Conservation (phyloP, 2,329 filamentous ascomycete species). For the Raffaelea albimanens region DNA sequence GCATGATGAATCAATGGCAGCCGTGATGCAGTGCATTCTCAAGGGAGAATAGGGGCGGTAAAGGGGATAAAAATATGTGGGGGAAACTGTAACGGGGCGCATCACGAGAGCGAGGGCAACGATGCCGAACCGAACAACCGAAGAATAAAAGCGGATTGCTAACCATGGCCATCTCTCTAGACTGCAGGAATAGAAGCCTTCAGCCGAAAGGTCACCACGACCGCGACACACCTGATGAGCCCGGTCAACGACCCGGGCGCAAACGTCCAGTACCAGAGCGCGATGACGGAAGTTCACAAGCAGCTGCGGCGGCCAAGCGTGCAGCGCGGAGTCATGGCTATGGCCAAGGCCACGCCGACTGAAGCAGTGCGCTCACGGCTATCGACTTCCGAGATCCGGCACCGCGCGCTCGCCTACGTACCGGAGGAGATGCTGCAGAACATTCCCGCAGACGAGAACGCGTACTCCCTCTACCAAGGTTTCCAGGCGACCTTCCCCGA, state of each 20-base stretch:
- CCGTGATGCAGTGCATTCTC: too few relatives aligned
- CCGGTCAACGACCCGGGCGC: conserved; percentile 47
- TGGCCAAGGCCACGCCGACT: conserved; percentile 84
- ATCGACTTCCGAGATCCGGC: conserved; percentile 85
- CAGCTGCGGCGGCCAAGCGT: conserved; percentile 76
- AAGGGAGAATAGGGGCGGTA: too few relatives aligned
- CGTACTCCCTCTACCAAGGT: conserved; percentile 91
- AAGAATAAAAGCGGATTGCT: neutral
- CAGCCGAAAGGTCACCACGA: conserved; percentile 87
- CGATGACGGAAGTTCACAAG: conserved; percentile 81
- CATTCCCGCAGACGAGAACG: conserved; percentile 76
- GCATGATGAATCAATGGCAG: neutral
- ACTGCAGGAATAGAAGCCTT: conserved; percentile 86
- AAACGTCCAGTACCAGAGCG: conserved; percentile 67
- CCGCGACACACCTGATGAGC: conserved; percentile 80
- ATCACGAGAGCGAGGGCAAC: neutral
- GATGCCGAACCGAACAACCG: neutral
- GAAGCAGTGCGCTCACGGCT: conserved; percentile 88
- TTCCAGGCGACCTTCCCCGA: conserved; percentile 84
- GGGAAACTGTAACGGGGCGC: too few relatives aligned
- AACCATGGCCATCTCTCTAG: conserved; percentile 31
- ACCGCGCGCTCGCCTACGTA: conserved; percentile 78
- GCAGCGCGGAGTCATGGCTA: conserved; percentile 83
- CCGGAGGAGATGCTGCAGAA: conserved; percentile 84
- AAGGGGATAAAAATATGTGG: too few relatives aligned